phyloP scores from a whole-genome alignment of 805 yeast genomes.

The Barnettozyma pratensis region DNA sequence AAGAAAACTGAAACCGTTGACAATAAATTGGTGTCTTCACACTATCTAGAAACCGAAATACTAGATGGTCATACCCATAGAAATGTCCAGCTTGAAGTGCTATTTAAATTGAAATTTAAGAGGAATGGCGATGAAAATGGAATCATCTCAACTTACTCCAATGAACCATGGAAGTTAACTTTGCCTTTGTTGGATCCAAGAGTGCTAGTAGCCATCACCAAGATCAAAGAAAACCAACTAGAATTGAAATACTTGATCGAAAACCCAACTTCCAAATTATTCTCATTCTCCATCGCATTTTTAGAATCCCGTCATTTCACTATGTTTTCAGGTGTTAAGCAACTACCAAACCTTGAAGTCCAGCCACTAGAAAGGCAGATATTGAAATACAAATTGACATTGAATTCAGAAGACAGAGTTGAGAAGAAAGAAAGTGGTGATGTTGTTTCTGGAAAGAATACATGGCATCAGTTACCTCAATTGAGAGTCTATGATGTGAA shows the following conservation, averaged over 20 bases:
- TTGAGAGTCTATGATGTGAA: slow-evolving; percentile 64
- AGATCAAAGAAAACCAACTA: slow-evolving; percentile 15
- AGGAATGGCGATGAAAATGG: slow-evolving; percentile 16
- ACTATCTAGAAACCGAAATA: slow-evolving; percentile 29
- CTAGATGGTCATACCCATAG: slow-evolving; percentile 35
- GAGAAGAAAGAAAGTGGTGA: background rate
- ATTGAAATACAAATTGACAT: slow-evolving; percentile 30
- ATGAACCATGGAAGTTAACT: slow-evolving; percentile 43
- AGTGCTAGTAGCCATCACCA: slow-evolving; percentile 40
- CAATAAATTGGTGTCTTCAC: slow-evolving; percentile 12
- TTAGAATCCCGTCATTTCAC: slow-evolving; percentile 32
- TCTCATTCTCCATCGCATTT: slow-evolving; percentile 53
- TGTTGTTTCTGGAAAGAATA: background rate
- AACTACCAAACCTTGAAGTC: slow-evolving; percentile 27
- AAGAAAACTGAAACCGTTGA: slow-evolving; percentile 5
- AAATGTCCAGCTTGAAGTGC: slow-evolving; percentile 29
- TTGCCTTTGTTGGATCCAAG: slow-evolving; percentile 70
- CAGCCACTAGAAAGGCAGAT: slow-evolving; percentile 55
- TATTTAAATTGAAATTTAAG: slow-evolving; percentile 30
- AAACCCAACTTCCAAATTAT: slow-evolving; percentile 68
- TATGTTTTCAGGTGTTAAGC: slow-evolving; percentile 30
- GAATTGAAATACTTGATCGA: slow-evolving; percentile 51
- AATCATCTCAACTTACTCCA: slow-evolving; percentile 26
- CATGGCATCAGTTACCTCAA: slow-evolving; percentile 46
- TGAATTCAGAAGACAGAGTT: slow-evolving; percentile 10